Conservation (phyloP, 2,329 filamentous ascomycete genomes). For the Paradendryphiella salina region DNA sequence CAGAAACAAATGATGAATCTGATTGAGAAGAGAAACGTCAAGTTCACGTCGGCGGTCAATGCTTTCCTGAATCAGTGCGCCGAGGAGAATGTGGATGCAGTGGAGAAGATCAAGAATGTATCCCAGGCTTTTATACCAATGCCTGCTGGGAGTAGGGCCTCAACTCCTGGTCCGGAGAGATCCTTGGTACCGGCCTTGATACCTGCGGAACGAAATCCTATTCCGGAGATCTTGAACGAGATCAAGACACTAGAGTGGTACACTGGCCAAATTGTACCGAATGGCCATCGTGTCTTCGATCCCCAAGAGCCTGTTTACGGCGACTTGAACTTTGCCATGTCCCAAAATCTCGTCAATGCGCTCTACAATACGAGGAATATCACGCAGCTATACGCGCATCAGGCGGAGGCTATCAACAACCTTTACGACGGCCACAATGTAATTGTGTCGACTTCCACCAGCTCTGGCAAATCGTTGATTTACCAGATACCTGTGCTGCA, state of each 20-base stretch:
- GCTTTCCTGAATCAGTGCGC: slow-evolving; percentile 75
- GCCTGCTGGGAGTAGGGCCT: slow-evolving; percentile 53
- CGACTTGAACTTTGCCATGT: slow-evolving; percentile 81
- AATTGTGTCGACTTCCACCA: slow-evolving; percentile 92
- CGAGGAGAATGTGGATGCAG: slow-evolving; percentile 67
- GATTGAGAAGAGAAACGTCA: slow-evolving; percentile 86
- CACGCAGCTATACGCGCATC: slow-evolving; percentile 83
- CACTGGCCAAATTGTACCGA: slow-evolving; percentile 85
- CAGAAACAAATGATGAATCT: slow-evolving; percentile 88
- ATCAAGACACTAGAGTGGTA: slow-evolving; percentile 86
- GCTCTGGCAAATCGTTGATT: slow-evolving; percentile 96
- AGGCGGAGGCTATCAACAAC: slow-evolving; percentile 90
- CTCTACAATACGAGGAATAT: slow-evolving; percentile 91
- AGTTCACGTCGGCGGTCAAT: slow-evolving; percentile 78
- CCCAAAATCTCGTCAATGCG: slow-evolving; percentile 92
- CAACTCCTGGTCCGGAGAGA: slow-evolving; percentile 48
- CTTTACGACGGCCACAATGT: slow-evolving; percentile 81
- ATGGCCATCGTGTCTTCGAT: slow-evolving; percentile 89
- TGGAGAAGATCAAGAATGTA: slow-evolving; percentile 64
- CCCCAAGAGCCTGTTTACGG: slow-evolving; percentile 80
- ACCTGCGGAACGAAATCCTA: slow-evolving; percentile 75
- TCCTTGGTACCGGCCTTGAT: slow-evolving; percentile 68
- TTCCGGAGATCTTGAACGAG: slow-evolving; percentile 83
- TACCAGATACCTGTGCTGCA: slow-evolving; percentile 93
- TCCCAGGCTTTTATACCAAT: slow-evolving; percentile 65